Evolutionary conservation across 2,329 filamentous ascomycete genomes (phyloP).

Genomic region (Colletotrichum salicis): DNA sequence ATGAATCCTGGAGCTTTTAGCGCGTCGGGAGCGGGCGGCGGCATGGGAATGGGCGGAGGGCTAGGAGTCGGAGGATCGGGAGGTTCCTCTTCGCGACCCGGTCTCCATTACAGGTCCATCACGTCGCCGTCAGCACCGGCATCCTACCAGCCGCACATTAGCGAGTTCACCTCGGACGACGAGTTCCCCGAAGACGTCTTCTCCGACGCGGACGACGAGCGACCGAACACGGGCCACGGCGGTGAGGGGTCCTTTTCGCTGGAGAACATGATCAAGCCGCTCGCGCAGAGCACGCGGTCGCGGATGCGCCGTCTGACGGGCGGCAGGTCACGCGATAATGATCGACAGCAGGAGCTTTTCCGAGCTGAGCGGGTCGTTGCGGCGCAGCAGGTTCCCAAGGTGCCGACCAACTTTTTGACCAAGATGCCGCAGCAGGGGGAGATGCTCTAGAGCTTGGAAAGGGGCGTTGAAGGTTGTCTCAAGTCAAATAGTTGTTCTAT

Average conservation of each 20-base stretch:
- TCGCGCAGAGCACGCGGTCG: conserved; percentile 66
- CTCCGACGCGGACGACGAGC: conserved; percentile 79
- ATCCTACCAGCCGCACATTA: conserved; percentile 64
- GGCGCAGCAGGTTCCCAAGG: conserved; percentile 54
- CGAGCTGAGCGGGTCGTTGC: conserved; percentile 47
- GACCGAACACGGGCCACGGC: conserved; percentile 51
- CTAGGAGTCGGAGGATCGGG: too few relatives aligned
- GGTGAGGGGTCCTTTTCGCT: conserved; percentile 64
- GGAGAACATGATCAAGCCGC: conserved; percentile 70
- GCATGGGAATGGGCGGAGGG: neutral
- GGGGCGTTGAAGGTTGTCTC: neutral
- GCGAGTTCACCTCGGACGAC: conserved; percentile 78
- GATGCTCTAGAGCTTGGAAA: conserved; percentile 42
- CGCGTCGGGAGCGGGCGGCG: conserved; percentile 44
- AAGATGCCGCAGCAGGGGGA: conserved; percentile 49
- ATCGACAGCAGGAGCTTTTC: conserved; percentile 49
- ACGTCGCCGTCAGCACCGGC: conserved; percentile 78
- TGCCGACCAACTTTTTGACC: conserved; percentile 48
- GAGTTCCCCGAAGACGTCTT: conserved; percentile 79
- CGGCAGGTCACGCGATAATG: conserved; percentile 54
- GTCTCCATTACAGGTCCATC: conserved; percentile 82
- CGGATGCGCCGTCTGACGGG: conserved; percentile 73
- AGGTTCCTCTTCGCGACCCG: conserved; percentile 61
- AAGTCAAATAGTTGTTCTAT: neutral
- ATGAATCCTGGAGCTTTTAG: conserved; percentile 73